phyloP scores from a whole-genome alignment of 371 early-diverging fungal species.

The Apophysomyces elegans region DNA sequence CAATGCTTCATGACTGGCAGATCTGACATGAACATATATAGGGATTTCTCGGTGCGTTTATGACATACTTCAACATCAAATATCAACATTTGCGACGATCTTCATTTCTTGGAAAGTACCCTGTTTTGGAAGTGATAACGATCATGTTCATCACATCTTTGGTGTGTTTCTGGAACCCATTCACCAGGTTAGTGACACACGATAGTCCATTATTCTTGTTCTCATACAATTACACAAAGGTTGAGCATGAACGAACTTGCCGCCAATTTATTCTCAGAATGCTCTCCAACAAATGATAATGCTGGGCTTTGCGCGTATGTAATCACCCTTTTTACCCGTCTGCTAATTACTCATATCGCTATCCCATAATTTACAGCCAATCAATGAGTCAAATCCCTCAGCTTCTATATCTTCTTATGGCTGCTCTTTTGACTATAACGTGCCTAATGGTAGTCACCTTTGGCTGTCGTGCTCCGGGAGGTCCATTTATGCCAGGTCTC shows the following conservation, averaged over 20 bases:
- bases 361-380: neutral
- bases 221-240: conserved; percentile 22
- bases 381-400: conserved; percentile 42
- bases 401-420: conserved; percentile 49
- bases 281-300: conserved; percentile 60
- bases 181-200: conserved; percentile 53
- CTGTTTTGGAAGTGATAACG: conserved; percentile 72
- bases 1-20: conserved; percentile 18
- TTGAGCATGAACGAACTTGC: conserved; percentile 81
- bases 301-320: conserved; percentile 70
- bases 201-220: neutral
- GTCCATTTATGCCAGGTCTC: conserved; percentile 92
- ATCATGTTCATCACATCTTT: conserved; percentile 78
- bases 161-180: conserved; percentile 77
- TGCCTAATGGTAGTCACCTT: conserved; percentile 78
- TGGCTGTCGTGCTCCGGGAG: conserved; percentile 87
- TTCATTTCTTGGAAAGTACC: conserved; percentile 52
- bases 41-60: conserved; percentile 88
- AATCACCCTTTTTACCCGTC: neutral
- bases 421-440: conserved; percentile 71
- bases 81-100: conserved; percentile 67
- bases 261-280: conserved; percentile 82
- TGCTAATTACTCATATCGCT: neutral
- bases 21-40: conserved; percentile 29
- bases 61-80: conserved; percentile 72